These are phyloP conservation scores for Fusarium subglutinans DNA, from an alignment of 2,329 filamentous ascomycete species.

Conservation along the genomic window DNA sequence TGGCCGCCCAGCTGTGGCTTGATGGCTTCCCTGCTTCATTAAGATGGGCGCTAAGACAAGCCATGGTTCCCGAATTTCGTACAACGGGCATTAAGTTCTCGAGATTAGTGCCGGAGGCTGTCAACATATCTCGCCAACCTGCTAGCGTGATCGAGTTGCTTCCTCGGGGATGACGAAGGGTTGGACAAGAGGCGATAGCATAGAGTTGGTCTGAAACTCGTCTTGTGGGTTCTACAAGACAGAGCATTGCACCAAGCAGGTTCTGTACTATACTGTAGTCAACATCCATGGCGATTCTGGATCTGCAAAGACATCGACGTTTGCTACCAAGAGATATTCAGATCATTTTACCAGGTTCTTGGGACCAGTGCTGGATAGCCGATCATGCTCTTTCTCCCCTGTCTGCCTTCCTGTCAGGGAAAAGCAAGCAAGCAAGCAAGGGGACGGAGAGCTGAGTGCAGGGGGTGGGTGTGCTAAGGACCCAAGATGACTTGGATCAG, in stretches of 20 bases:
- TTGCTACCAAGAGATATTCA: background rate
- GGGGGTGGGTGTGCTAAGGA: background rate
- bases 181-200: conserved; percentile 13
- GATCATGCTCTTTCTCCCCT: background rate
- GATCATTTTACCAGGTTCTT: conserved; percentile 22
- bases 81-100: conserved; percentile 18
- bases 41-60: conserved; percentile 25
- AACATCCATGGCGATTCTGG: background rate
- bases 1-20: conserved; percentile 17
- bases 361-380: conserved; percentile 6
- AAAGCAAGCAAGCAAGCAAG: conserved; percentile 7
- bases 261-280: background rate
- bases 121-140: conserved; percentile 21
- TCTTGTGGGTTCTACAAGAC: background rate
- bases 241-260: background rate
- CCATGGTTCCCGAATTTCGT: conserved; percentile 20
- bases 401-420: conserved; percentile 18
- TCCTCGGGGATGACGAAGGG: conserved; percentile 16
- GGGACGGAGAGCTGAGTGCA: conserved; percentile 21
- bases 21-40: conserved; percentile 5
- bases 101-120: conserved; percentile 24
- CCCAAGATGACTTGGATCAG: conserved; percentile 1
- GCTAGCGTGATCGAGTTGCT: conserved; percentile 19
- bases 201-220: background rate
- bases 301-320: background rate